A percentile compares a stretch with the other conserved stretches of the same genome.
Conservation (phyloP, 805 yeast species). For the Yamadazyma akitaensis region DNA sequence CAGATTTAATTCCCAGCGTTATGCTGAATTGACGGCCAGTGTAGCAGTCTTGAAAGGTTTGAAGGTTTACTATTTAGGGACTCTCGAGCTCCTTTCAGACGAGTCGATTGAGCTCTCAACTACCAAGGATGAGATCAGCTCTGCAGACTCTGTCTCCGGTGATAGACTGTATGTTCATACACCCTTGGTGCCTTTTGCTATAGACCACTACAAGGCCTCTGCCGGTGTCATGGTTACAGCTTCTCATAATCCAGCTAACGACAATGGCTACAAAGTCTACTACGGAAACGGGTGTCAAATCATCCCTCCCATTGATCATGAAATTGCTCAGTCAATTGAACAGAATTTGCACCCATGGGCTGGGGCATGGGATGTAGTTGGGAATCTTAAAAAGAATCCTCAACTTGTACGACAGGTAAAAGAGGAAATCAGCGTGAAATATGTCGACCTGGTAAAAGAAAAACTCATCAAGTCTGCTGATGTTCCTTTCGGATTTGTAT, state of each 20-base stretch:
- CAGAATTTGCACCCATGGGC: slow-evolving; percentile 59
- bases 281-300: slow-evolving; percentile 94
- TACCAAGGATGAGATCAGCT: not conserved
- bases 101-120: slow-evolving; percentile 17
- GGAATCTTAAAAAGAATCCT: slow-evolving; percentile 25
- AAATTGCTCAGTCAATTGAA: slow-evolving; percentile 64
- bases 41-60: slow-evolving; percentile 69
- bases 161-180: slow-evolving; percentile 55
- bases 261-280: slow-evolving; percentile 93
- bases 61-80: slow-evolving; percentile 60
- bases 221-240: slow-evolving; percentile 95
- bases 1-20: slow-evolving; percentile 71
- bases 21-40: slow-evolving; percentile 76
- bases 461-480: slow-evolving; percentile 5
- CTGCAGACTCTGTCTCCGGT: not conserved
- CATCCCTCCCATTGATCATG: slow-evolving; percentile 83
- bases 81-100: slow-evolving; percentile 22
- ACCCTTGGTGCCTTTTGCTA: slow-evolving; percentile 88
- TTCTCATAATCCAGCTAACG: slow-evolving; percentile 79
- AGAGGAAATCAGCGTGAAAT: slow-evolving; percentile 39
- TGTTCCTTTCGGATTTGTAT: slow-evolving; percentile 53
- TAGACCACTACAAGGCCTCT: slow-evolving; percentile 57
- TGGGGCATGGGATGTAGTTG: slow-evolving; percentile 45
- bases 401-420: slow-evolving; percentile 39
- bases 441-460: slow-evolving; percentile 24